Evolutionary conservation across 2,329 filamentous ascomycete species (phyloP).

Genomic region (Xylaria sp.): DNA sequence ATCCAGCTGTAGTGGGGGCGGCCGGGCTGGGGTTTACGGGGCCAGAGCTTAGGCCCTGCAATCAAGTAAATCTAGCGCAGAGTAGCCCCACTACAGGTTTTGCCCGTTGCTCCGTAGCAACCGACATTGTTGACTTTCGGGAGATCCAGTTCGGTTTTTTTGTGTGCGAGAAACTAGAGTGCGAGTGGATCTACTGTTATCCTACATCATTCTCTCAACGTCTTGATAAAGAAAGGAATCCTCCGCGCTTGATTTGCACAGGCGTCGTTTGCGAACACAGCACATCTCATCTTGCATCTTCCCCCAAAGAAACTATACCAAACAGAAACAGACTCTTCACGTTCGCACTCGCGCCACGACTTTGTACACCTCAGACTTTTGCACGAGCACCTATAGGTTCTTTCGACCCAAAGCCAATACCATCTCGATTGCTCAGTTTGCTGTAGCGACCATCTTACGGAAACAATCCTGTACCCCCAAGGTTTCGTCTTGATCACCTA

Average conservation of each 20-base stretch:
- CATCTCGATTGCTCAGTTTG: neutral
- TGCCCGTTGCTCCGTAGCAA: slow-evolving; percentile 27
- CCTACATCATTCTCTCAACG: neutral
- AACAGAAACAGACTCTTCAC: neutral
- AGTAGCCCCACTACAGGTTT: neutral
- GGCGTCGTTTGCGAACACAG: neutral
- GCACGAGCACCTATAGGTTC: slow-evolving; percentile 5
- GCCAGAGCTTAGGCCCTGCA: neutral
- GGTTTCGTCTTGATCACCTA: neutral
- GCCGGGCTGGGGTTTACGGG: neutral
- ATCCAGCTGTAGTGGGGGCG: slow-evolving; percentile 1
- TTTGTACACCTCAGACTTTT: neutral
- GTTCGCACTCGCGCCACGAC: neutral
- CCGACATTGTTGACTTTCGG: slow-evolving; percentile 30
- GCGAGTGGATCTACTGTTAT: slow-evolving; percentile 9
- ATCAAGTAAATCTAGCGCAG: too few species aligned
- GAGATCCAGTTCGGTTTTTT: slow-evolving; percentile 24
- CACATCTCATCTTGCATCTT: neutral
- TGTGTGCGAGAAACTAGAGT: slow-evolving; percentile 9
- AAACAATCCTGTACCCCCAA: neutral
- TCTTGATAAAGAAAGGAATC: slow-evolving; percentile 21
- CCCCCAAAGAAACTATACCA: neutral
- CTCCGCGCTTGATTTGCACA: slow-evolving; percentile 46
- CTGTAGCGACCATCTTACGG: neutral
- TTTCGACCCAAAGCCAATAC: neutral